Conservation (phyloP, 345 rosid species). For the Xanthoceras sorbifolium region DNA sequence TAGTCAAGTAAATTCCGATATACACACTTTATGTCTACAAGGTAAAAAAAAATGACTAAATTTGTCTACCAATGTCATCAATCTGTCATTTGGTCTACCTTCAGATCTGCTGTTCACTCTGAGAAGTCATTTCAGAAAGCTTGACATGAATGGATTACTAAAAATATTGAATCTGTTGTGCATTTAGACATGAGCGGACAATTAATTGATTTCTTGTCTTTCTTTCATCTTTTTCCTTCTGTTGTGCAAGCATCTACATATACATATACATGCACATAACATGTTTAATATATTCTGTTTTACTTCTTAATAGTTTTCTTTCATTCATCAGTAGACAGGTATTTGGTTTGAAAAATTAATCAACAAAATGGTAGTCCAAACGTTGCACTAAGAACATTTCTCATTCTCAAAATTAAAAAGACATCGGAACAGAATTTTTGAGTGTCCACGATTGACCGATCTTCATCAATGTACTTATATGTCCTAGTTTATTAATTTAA, state of each 20-base stretch:
- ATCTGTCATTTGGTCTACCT: background rate
- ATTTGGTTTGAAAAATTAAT: no score
- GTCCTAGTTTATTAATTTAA: background rate
- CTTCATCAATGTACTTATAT: no score
- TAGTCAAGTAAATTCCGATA: no score
- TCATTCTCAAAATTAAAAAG: no score
- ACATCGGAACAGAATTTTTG: no score
- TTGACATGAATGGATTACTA: background rate
- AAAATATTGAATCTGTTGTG: background rate
- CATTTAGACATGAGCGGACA: no score
- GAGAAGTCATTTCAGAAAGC: background rate
- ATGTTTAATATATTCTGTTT: no score
- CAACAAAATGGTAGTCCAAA: no score
- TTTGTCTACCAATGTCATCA: background rate
- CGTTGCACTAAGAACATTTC: no score
- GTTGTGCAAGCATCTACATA: background rate
- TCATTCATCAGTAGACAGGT: background rate
- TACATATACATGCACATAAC: background rate
- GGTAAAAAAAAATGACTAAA: background rate
- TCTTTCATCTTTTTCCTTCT: background rate
- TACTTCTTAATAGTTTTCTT: background rate
- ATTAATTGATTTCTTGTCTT: background rate
- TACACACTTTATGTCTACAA: background rate
- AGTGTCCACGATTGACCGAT: no score
- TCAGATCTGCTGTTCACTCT: background rate